phyloP scores from a whole-genome alignment of 2,329 filamentous ascomycete species.

The Chrysosporium queenslandicum region DNA sequence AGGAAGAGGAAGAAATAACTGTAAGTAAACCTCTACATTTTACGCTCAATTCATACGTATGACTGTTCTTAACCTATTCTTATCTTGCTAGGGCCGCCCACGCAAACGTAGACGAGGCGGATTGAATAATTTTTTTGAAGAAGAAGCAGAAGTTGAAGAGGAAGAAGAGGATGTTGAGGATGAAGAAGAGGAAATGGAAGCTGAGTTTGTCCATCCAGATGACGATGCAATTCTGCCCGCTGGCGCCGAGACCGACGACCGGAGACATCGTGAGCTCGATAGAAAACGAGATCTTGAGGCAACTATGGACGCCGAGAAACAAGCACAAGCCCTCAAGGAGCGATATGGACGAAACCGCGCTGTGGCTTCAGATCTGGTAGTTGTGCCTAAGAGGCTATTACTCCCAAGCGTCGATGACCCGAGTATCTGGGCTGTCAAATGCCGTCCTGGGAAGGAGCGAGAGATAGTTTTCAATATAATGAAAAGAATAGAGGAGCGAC shows the following conservation, averaged over 20 bases:
- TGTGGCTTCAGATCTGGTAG: slow-evolving; percentile 57
- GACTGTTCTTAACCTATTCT: slow-evolving; percentile 15
- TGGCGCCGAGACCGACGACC: slow-evolving; percentile 74
- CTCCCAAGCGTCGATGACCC: slow-evolving; percentile 92
- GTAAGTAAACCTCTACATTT: too few species aligned
- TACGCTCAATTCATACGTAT: too few species aligned
- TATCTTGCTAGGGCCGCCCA: slow-evolving; percentile 60
- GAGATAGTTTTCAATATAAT: slow-evolving; percentile 82
- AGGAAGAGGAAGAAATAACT: slow-evolving; percentile 52
- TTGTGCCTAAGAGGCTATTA: slow-evolving; percentile 74
- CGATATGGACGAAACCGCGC: slow-evolving; percentile 73
- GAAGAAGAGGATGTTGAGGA: slow-evolving; percentile 81
- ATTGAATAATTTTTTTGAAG: slow-evolving; percentile 85
- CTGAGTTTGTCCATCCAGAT: slow-evolving; percentile 80
- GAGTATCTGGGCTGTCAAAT: slow-evolving; percentile 87
- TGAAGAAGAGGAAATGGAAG: slow-evolving; percentile 79
- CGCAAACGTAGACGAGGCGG: slow-evolving; percentile 67
- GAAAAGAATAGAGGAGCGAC: slow-evolving; percentile 74
- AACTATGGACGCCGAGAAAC: slow-evolving; percentile 85
- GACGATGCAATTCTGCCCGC: slow-evolving; percentile 67
- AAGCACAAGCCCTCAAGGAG: slow-evolving; percentile 76
- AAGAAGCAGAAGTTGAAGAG: slow-evolving; percentile 94
- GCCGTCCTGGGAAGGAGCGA: slow-evolving; percentile 89
- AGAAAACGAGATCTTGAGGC: slow-evolving; percentile 77
- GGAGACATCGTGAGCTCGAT: slow-evolving; percentile 87